These are phyloP conservation scores for Terfezia claveryi DNA, from an alignment of 495 filamentous ascomycete species.

Conservation along the genomic window DNA sequence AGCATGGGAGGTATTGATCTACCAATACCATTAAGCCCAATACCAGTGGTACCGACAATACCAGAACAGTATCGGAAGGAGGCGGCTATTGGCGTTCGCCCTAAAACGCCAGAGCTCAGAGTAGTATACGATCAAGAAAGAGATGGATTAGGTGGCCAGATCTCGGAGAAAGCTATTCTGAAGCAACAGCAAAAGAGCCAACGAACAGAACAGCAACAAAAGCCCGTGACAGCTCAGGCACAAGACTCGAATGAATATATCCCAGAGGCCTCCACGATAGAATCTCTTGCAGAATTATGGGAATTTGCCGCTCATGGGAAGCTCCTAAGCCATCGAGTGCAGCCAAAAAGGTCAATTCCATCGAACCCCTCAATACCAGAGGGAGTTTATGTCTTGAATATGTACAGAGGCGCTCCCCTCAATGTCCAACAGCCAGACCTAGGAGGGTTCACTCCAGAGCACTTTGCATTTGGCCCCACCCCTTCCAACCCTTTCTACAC, in stretches of 20 bases:
- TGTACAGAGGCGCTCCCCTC: constrained; percentile 9
- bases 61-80: not conserved
- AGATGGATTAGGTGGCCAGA: not conserved
- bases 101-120: not conserved
- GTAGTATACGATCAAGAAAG: not conserved
- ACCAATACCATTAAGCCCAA: not conserved
- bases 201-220: not conserved
- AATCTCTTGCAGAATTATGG: not conserved
- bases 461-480: constrained; percentile 9
- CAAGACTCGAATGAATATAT: not conserved
- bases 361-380: not conserved
- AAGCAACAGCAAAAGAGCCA: not conserved
- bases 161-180: not conserved
- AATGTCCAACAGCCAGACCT: not conserved
- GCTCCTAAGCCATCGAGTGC: not conserved
- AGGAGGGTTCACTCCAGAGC: constrained; percentile 5
- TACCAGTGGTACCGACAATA: not conserved
- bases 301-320: not conserved
- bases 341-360: not conserved
- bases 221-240: not conserved
- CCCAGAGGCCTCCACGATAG: not conserved
- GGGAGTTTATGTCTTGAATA: constrained; percentile 8
- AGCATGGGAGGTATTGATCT: not conserved
- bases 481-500: constrained; percentile 10
- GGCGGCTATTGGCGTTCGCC: not conserved